Conservation (phyloP, 2,329 filamentous ascomycete genomes). For the Bipolaris bicolor region DNA sequence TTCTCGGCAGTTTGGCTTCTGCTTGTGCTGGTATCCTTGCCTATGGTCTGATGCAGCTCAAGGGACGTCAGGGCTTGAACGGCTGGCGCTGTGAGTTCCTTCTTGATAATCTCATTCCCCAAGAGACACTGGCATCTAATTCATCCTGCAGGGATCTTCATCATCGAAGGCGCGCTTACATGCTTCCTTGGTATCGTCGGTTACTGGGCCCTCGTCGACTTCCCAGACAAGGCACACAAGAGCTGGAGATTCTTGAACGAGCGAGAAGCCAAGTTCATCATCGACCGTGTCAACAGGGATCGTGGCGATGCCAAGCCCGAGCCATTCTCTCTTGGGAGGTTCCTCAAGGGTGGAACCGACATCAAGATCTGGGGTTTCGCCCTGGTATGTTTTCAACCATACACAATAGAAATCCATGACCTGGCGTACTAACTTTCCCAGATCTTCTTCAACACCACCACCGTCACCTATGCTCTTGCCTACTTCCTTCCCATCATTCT, state of each 20-base stretch:
- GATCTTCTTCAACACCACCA: conserved; percentile 68
- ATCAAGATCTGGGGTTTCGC: conserved; percentile 63
- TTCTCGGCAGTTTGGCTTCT: conserved; percentile 69
- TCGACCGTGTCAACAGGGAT: conserved; percentile 60
- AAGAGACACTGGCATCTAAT: conserved; percentile 36
- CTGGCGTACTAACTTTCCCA: conserved; percentile 22
- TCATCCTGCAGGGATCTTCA: conserved; percentile 50
- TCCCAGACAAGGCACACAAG: conserved; percentile 52
- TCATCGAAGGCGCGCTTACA: conserved; percentile 53
- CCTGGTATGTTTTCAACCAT: conserved; percentile 41
- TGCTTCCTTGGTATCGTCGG: conserved; percentile 48
- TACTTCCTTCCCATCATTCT: conserved; percentile 83
- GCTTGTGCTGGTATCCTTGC: conserved; percentile 73
- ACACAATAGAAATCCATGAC: neutral
- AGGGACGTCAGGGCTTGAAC: conserved; percentile 57
- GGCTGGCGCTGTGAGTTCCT: conserved; percentile 51
- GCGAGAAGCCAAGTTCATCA: conserved; percentile 57
- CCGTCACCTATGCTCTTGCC: conserved; percentile 75
- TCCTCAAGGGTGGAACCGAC: conserved; percentile 56
- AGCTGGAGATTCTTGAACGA: conserved; percentile 54
- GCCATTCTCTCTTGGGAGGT: conserved; percentile 56
- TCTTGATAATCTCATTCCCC: conserved; percentile 13
- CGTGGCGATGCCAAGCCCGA: conserved; percentile 59
- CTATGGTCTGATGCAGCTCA: conserved; percentile 71
- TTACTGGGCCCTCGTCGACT: conserved; percentile 55